Evolutionary conservation across 768 basidiomycete genomes (phyloP).

Genomic region (Exsudoporus frostii): DNA sequence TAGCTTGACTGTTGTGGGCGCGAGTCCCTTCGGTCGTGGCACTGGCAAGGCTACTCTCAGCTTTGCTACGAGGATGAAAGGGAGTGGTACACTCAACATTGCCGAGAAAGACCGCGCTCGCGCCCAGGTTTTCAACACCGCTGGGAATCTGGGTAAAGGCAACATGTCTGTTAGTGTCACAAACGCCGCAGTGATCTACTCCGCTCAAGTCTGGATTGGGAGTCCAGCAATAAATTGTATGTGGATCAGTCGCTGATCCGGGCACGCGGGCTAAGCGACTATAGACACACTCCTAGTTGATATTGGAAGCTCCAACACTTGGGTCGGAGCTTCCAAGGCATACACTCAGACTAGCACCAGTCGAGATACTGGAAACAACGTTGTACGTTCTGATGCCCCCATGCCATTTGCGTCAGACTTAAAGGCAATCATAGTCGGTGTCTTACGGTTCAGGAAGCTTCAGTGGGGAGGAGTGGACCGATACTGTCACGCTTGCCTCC

Average conservation of each 20-base stretch:
- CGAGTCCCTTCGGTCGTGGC: conserved; percentile 5
- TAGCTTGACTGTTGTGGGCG: not conserved
- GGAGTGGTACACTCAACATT: too few species aligned
- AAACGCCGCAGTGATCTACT: conserved; percentile 29
- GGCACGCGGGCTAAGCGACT: too few species aligned
- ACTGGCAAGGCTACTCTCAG: conserved; percentile 11
- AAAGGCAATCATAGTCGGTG: too few species aligned
- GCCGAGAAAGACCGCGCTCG: conserved; percentile 23
- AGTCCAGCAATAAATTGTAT: too few species aligned
- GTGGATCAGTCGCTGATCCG: too few species aligned
- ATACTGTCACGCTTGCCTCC: conserved; percentile 8
- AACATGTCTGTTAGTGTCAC: conserved; percentile 4
- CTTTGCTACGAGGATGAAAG: conserved; percentile 12
- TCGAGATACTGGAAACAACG: too few species aligned
- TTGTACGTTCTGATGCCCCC: too few species aligned
- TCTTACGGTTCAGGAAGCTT: conserved; percentile 1
- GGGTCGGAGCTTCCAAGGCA: conserved; percentile 25
- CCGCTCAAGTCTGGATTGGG: conserved; percentile 28
- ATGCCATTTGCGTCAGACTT: too few species aligned
- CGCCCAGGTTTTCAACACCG: conserved; percentile 5
- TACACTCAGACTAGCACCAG: conserved; percentile 21
- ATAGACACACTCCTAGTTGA: conserved; percentile 30
- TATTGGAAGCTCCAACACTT: conserved; percentile 34
- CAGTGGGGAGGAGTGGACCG: conserved; percentile 14
- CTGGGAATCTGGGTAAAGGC: not conserved